These are phyloP conservation scores for Saitozyma podzolica DNA, from an alignment of 768 basidiomycete species.

Conservation along the genomic window DNA sequence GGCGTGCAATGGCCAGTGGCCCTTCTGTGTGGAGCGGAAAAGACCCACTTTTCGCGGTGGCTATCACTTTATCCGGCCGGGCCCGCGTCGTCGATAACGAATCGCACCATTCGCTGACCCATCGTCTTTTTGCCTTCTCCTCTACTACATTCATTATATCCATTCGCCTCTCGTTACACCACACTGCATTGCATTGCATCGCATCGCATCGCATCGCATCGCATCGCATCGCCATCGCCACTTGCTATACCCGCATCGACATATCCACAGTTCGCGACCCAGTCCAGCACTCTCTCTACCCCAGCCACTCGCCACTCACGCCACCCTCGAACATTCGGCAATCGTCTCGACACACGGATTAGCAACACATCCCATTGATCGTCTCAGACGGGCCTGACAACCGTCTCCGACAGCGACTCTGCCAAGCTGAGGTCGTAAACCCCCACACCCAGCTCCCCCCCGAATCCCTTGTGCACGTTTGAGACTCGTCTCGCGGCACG, in stretches of 20 bases:
- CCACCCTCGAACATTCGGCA: neutral
- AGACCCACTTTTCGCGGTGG: no score
- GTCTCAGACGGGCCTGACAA: no score
- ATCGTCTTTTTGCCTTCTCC: conserved; percentile 1
- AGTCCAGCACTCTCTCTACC: conserved; percentile 43
- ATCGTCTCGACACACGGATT: no score
- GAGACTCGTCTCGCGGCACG: conserved; percentile 52
- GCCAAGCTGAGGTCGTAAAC: conserved; percentile 32
- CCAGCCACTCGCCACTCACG: neutral
- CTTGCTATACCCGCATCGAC: no score
- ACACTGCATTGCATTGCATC: no score
- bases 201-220: no score
- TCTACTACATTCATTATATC: neutral
- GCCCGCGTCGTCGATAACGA: no score
- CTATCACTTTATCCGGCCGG: no score
- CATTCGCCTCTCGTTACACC: no score
- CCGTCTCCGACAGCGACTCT: conserved; percentile 9
- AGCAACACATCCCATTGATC: no score
- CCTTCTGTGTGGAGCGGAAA: neutral
- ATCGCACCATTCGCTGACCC: neutral
- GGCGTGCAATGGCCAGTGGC: neutral
- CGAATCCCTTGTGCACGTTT: conserved; percentile 52
- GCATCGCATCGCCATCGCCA: no score
- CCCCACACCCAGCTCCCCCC: conserved; percentile 15
- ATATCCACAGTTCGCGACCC: conserved; percentile 51